A percentile compares a stretch with the other conserved stretches of the same genome.
Conservation (phyloP, 2,329 filamentous ascomycete species). For the Hypoxylon sp. region DNA sequence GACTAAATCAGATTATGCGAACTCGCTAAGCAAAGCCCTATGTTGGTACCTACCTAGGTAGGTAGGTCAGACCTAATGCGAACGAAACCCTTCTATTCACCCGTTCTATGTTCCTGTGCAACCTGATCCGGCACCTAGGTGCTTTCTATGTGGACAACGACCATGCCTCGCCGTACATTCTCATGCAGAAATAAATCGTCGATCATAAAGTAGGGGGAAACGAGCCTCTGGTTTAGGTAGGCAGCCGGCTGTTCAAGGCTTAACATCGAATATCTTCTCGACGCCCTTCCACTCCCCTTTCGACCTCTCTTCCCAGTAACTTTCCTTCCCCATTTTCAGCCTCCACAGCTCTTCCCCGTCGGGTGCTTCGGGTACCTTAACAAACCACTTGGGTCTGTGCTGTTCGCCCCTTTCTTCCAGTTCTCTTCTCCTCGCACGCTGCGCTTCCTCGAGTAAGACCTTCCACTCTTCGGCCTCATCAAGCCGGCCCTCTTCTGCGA, state of each 20-base stretch:
- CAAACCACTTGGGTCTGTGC: conserved; percentile 87
- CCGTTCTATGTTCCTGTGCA: conserved; percentile 9
- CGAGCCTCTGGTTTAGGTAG: neutral
- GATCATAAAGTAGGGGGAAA: neutral
- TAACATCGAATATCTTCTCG: conserved; percentile 48
- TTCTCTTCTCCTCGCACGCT: conserved; percentile 78
- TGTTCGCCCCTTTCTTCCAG: conserved; percentile 80
- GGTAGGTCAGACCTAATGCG: conserved; percentile 6
- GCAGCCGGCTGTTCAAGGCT: conserved; percentile 20
- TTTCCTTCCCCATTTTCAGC: conserved; percentile 82
- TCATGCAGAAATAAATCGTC: conserved; percentile 2
- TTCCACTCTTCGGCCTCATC: conserved; percentile 89
- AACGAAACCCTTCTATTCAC: conserved; percentile 25
- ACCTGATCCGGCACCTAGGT: neutral
- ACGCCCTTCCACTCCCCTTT: conserved; percentile 50
- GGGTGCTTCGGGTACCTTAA: conserved; percentile 70
- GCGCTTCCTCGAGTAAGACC: conserved; percentile 84
- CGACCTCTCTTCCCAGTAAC: conserved; percentile 90
- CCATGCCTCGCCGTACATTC: conserved; percentile 2
- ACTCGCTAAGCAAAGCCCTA: conserved; percentile 9
- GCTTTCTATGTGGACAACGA: conserved; percentile 5
- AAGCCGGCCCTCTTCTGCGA: conserved; percentile 83
- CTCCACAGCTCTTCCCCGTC: conserved; percentile 79
- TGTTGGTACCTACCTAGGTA: neutral
- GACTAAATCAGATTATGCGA: conserved; percentile 19